Base-by-base conservation (phyloP, 768 basidiomycete genomes). In the Lentinula edodes region DNA sequence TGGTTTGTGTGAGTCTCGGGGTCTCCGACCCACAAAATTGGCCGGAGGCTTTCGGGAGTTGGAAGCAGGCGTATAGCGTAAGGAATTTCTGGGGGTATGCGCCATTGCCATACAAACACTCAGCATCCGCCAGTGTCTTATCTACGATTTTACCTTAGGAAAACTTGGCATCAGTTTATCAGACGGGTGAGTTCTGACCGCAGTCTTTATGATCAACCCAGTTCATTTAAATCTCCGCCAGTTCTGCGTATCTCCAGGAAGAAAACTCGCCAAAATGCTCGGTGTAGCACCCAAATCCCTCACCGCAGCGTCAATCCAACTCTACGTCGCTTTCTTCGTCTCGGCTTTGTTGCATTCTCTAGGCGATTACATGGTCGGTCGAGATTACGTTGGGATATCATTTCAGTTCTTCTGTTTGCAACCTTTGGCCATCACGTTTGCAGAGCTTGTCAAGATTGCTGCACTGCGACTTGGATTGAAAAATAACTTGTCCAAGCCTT, bases 41-140 rank as follows among this genome's bases (percentile, higher is more conserved):
- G 74, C 72, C 72, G 0, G 65, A 65, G n/a, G 32, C 68, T 0
- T 74, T 65, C 38, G 72, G 74, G 15, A 36, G n/a, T 32, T 70
- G 64, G 66, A 61, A 61, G 9, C 65, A 69, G n/a, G 67, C 71
- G 1, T 73, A 72, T 62, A 73, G 72, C 8, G 51, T 75, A 9
- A 66, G 73, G 38, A 67, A 65, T 20, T 65, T 72, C 41, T 73
- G 73, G 73, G 69, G 73, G 73, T 73, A 58, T 45, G 72, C 66
- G 28, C 23, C 6, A n/a, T 32, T 28, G 28, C 28, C 28, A 28
- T 28, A 3, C 3, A 28, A 28, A 28, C 28, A 28, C 28, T 18
- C 41, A 57, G 18, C 61, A 13, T 51, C 41, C 38, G 28, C 41
- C 46, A 28, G 32, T 46, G 13, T 16, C 20, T 13, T 46, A 46